Evolutionary conservation across 768 basidiomycete genomes (phyloP).

Genomic region (Holtermanniella nyarrowii): DNA sequence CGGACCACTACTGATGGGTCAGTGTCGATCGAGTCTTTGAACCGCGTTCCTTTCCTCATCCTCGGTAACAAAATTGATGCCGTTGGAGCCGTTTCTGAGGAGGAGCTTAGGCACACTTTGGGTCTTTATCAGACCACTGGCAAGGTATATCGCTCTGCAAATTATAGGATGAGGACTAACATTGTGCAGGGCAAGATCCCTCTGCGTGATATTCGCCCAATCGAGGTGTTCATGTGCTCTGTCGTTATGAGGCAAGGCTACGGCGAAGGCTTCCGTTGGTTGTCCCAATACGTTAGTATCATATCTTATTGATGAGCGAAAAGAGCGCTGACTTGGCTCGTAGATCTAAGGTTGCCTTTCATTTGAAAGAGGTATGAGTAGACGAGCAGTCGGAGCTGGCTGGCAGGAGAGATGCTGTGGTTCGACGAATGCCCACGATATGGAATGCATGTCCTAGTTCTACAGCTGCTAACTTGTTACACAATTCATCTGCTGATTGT

Average conservation of each 20-base stretch:
- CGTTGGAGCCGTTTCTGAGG: constrained; percentile 92
- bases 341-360: constrained; percentile 1
- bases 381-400: constrained; percentile 10
- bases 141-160: constrained; percentile 52
- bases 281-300: constrained; percentile 81
- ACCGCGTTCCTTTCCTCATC: constrained; percentile 94
- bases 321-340: background rate
- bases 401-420: background rate
- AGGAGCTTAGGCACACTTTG: constrained; percentile 87
- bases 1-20: too few relatives aligned
- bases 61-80: constrained; percentile 99
- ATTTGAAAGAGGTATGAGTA: constrained; percentile 6
- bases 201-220: constrained; percentile 89
- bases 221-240: constrained; percentile 99
- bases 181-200: constrained; percentile 79
- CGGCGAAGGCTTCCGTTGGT: constrained; percentile 97
- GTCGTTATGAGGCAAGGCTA: constrained; percentile 98
- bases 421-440: too few relatives aligned
- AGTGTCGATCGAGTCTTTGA: constrained; percentile 83
- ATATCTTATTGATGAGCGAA: too few relatives aligned
- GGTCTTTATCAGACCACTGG: constrained; percentile 99
- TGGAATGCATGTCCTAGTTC: too few relatives aligned
- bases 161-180: background rate
- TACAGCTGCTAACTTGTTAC: too few relatives aligned
- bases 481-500: too few relatives aligned